phyloP scores from a whole-genome alignment of 352 stramenopile genomes.

The Thalassiosira livingstoniorum region DNA sequence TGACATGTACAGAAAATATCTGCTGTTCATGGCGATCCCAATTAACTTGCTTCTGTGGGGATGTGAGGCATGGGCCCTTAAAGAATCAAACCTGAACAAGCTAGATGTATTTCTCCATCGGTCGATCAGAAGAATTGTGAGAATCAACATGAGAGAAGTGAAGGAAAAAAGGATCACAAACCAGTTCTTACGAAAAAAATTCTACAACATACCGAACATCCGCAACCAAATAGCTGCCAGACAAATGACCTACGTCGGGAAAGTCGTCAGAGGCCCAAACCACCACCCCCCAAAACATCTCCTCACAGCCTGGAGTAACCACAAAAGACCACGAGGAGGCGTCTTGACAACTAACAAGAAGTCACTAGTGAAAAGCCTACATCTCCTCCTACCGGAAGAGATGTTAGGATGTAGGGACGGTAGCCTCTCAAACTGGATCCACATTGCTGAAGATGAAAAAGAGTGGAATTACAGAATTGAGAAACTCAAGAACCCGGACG shows the following conservation, averaged over 20 bases:
- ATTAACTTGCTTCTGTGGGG: constrained; percentile 47
- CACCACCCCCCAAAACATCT: constrained; percentile 18
- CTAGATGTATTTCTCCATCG: constrained; percentile 36
- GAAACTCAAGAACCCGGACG: too few relatives aligned
- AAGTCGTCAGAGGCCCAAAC: constrained; percentile 21
- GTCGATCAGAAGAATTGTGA: constrained; percentile 34
- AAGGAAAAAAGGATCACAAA: constrained; percentile 39
- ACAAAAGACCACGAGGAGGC: background rate
- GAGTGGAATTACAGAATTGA: background rate
- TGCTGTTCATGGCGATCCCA: constrained; percentile 35
- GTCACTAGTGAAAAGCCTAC: too few relatives aligned
- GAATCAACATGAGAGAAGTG: constrained; percentile 36
- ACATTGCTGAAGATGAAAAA: background rate
- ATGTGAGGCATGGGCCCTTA: constrained; percentile 43
- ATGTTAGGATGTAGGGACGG: background rate
- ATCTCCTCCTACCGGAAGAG: too few relatives aligned
- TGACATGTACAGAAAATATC: constrained; percentile 16
- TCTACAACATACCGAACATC: constrained; percentile 31
- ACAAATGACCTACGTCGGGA: constrained; percentile 37
- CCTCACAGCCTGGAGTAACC: constrained; percentile 12
- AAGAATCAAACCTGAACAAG: constrained; percentile 18
- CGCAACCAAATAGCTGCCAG: constrained; percentile 8
- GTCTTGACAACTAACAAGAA: background rate
- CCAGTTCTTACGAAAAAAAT: constrained; percentile 20
- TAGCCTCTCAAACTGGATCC: background rate